phyloP scores from a whole-genome alignment of 2,329 filamentous ascomycete species.

The Magnaporthiopsis incrustans region DNA sequence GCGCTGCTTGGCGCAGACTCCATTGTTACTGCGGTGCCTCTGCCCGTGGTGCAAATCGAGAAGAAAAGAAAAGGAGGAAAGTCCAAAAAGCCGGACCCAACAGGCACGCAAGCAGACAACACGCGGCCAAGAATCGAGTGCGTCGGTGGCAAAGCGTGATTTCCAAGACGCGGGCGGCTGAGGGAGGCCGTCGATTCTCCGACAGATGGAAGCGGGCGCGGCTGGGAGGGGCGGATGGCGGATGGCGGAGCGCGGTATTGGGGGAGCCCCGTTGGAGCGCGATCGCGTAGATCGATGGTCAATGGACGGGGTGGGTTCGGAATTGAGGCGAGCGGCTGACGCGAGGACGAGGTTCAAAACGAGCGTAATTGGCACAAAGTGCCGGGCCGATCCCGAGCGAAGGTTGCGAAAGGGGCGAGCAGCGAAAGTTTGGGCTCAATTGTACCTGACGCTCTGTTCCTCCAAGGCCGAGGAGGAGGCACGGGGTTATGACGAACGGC shows the following conservation, averaged over 20 bases:
- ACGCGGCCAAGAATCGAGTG: background rate
- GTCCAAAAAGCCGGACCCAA: too few relatives aligned
- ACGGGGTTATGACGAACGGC: background rate
- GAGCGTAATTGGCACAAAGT: slow-evolving; percentile 48
- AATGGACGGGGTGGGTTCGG: slow-evolving; percentile 1
- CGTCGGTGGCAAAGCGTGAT: background rate
- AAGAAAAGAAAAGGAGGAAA: background rate
- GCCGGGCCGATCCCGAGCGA: slow-evolving; percentile 21
- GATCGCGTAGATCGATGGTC: background rate
- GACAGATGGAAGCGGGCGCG: background rate
- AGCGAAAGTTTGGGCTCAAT: background rate
- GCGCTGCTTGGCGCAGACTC: slow-evolving; percentile 13
- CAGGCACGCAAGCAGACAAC: background rate
- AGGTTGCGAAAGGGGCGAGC: background rate
- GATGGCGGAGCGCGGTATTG: background rate
- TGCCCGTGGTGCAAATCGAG: background rate
- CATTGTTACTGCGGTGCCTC: background rate
- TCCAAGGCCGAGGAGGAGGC: too few relatives aligned
- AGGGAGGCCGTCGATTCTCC: background rate
- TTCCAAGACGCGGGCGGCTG: background rate
- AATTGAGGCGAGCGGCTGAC: slow-evolving; percentile 11
- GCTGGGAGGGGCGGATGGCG: background rate
- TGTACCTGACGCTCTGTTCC: too few relatives aligned
- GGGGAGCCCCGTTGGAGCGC: background rate
- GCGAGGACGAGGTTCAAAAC: slow-evolving; percentile 23